Conservation (phyloP, 495 filamentous ascomycete genomes). For the Tuber melanosporum region DNA sequence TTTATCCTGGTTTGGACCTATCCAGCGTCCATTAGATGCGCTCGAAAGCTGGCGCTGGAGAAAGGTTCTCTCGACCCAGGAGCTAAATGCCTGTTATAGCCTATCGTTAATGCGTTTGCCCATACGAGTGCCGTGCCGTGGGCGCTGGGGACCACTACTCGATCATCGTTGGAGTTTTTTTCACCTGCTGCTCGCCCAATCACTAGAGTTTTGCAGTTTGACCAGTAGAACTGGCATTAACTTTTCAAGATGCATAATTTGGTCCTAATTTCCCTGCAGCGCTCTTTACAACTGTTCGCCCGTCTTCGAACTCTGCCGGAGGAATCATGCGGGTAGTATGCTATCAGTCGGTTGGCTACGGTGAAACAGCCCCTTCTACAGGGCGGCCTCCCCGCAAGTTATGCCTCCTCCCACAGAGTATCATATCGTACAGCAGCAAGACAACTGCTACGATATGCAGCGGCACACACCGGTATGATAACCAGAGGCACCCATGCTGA, state of each 20-base stretch:
- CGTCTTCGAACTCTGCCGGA: neutral
- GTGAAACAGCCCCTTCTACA: neutral
- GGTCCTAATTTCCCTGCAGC: neutral
- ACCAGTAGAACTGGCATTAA: neutral
- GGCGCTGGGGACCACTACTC: neutral
- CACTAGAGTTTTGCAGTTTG: neutral
- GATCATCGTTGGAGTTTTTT: neutral
- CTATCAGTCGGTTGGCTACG: neutral
- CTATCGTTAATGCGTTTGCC: neutral
- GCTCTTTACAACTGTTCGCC: neutral
- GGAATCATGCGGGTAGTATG: neutral
- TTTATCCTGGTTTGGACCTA: too few relatives aligned
- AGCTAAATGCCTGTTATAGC: too few relatives aligned
- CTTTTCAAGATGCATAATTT: neutral
- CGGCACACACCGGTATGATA: neutral
- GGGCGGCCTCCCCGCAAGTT: neutral
- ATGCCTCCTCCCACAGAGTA: neutral
- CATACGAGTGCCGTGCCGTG: neutral
- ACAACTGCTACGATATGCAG: neutral
- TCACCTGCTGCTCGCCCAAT: neutral
- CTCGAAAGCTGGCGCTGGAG: too few relatives aligned
- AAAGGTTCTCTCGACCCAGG: too few relatives aligned
- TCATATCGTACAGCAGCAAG: neutral
- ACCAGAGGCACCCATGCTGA: neutral
- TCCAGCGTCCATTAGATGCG: too few relatives aligned